Conservation (phyloP, 2,329 filamentous ascomycete genomes). For the Aspergillus sp. region DNA sequence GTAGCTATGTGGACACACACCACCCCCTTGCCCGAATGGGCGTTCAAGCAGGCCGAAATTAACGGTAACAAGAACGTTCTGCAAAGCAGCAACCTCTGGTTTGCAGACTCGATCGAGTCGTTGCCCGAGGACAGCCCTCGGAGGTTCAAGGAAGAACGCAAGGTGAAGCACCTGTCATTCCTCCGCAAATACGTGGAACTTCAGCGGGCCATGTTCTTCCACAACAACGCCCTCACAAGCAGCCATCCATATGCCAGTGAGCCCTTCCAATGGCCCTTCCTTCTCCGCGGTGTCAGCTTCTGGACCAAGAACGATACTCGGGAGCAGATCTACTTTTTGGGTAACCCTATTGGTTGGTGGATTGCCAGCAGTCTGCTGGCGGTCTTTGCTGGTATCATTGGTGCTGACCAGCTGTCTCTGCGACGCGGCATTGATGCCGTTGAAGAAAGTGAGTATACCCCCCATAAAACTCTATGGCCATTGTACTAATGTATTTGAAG, state of each 20-base stretch:
- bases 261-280: slow-evolving; percentile 96
- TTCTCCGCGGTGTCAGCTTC: slow-evolving; percentile 96
- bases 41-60: slow-evolving; percentile 95
- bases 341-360: slow-evolving; percentile 98
- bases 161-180: slow-evolving; percentile 84
- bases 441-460: slow-evolving; percentile 75
- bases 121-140: slow-evolving; percentile 70
- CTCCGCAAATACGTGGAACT: slow-evolving; percentile 93
- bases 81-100: slow-evolving; percentile 91
- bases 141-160: slow-evolving; percentile 69
- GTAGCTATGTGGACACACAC: slow-evolving; percentile 99
- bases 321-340: slow-evolving; percentile 97
- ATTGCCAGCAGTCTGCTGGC: slow-evolving; percentile 86
- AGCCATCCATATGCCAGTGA: slow-evolving; percentile 94
- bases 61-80: slow-evolving; percentile 97
- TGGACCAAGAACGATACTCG: slow-evolving; percentile 96
- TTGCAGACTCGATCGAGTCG: slow-evolving; percentile 85
- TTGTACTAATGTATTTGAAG: slow-evolving; percentile 21
- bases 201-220: slow-evolving; percentile 97
- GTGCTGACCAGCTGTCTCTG: slow-evolving; percentile 89
- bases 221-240: slow-evolving; percentile 97
- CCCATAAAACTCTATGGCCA: not conserved
- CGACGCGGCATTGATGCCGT: slow-evolving; percentile 90
- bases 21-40: slow-evolving; percentile 95
- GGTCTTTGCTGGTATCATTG: slow-evolving; percentile 87